Conservation (phyloP, 495 filamentous ascomycete species). For the Penicillium cinerascens region DNA sequence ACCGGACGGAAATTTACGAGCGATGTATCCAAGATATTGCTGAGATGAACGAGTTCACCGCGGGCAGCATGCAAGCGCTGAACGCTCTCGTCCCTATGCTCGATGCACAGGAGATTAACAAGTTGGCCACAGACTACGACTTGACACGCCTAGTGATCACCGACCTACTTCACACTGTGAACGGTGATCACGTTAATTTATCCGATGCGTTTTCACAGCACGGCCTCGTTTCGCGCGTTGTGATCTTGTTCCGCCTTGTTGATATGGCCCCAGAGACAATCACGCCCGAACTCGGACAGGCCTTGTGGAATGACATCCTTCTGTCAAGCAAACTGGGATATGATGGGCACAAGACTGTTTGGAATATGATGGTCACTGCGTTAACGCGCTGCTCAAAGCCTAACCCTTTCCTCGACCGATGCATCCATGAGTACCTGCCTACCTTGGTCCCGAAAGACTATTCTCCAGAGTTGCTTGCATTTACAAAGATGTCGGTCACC, state of each 20-base stretch:
- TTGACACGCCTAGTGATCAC: slow-evolving; percentile 48
- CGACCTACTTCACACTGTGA: slow-evolving; percentile 49
- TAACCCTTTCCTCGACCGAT: slow-evolving; percentile 64
- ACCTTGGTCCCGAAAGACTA: slow-evolving; percentile 59
- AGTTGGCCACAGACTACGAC: slow-evolving; percentile 52
- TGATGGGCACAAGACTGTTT: slow-evolving; percentile 57
- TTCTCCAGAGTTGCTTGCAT: slow-evolving; percentile 62
- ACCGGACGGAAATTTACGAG: slow-evolving; percentile 53
- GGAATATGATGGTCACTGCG: slow-evolving; percentile 60
- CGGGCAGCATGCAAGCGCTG: slow-evolving; percentile 72
- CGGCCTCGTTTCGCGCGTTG: slow-evolving; percentile 49
- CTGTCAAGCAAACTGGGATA: slow-evolving; percentile 53
- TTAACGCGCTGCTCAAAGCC: slow-evolving; percentile 39
- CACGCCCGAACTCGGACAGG: slow-evolving; percentile 53
- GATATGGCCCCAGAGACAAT: slow-evolving; percentile 57
- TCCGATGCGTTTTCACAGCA: slow-evolving; percentile 33
- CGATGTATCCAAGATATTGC: slow-evolving; percentile 58
- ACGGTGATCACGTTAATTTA: slow-evolving; percentile 34
- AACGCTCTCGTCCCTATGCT: slow-evolving; percentile 51
- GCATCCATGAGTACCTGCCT: slow-evolving; percentile 65
- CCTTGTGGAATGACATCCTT: slow-evolving; percentile 66
- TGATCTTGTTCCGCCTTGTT: slow-evolving; percentile 57
- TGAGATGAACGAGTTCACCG: slow-evolving; percentile 49
- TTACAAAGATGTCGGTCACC: slow-evolving; percentile 55
- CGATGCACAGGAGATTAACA: slow-evolving; percentile 46